Evolutionary conservation across 2,329 filamentous ascomycete species (phyloP), one percentile per base, ranked within the genome.

Genomic region (Trichophyton benhamiae): DNA sequence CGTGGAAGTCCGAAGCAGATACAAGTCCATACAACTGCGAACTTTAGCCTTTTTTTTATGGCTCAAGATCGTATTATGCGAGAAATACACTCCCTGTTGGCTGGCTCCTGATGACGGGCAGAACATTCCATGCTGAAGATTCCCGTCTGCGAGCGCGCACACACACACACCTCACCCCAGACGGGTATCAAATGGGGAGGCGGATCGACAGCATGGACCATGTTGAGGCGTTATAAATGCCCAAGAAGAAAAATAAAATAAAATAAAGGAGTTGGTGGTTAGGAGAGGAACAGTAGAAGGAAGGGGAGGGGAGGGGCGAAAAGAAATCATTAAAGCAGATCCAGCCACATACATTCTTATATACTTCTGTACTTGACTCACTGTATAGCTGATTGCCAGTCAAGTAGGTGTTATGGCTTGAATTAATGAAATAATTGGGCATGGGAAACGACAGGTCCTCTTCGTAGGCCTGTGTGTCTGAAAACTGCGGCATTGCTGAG

Each of bases 371-470:
- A 30, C 87, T 90, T 63, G 88, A 87, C 63, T 84, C 83, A 55
- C 89, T 90, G 63, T 84, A 86, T 46, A 94, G 79, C 74, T 96
- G 92, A 68, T 95, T 91, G 1, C 91, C 91, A 1, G 86, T 86
- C 48, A 96, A 78, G 72, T 96, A 96, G 0, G 91, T 96, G 72
- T 96, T 96, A 77, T 96, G 91, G 70, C 90, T 96, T 66, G 89
- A 95, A 64, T 87, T 95, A 72, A 96, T 91, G 73, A 90, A 96
- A 76, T 96, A 96, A 71, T 95, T 90, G 55, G 87, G 89, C 62
- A 95, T 80, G 3, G 89, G 88, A 59, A 82, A 83, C 0, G 81
- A 81, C 36, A 84, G 71, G 69, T 91, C 86, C 62, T 83, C 78
- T 64, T 75, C 67, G 22, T 73, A 62, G 6, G 75, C 72, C 22